Percentiles rank a stretch among this genome's conserved stretches.
These are phyloP conservation scores for Rhodotorula diobovata DNA, from an alignment of 768 basidiomycete species.

Conservation along the genomic window DNA sequence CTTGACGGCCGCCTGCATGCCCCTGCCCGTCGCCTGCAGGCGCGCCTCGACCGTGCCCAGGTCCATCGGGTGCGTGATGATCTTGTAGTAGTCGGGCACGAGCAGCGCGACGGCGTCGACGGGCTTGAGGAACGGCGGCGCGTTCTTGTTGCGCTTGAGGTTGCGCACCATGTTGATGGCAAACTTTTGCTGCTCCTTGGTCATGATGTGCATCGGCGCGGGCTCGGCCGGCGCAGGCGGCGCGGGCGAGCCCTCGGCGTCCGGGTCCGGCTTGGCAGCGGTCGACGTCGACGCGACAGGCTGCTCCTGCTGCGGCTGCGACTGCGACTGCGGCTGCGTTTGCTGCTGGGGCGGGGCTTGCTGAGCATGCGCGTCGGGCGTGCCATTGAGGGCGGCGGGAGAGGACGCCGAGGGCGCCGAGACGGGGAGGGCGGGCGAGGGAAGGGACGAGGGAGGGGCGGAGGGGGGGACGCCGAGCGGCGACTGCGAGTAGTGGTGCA, in stretches of 20 bases:
- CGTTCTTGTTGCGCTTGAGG: conserved; percentile 81
- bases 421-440: neutral
- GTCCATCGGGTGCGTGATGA: conserved; percentile 92
- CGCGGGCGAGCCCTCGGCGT: neutral
- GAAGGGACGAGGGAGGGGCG: neutral
- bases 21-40: conserved; percentile 51
- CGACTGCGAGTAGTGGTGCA: conserved; percentile 6
- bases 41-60: conserved; percentile 87
- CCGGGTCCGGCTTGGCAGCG: neutral
- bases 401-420: neutral
- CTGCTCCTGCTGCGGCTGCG: conserved; percentile 1
- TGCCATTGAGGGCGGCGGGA: neutral
- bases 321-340: no score
- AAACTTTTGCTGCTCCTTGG: conserved; percentile 70
- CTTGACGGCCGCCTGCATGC: conserved; percentile 28
- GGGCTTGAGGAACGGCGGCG: conserved; percentile 71
- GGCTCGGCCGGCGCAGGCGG: conserved; percentile 1
- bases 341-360: neutral
- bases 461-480: neutral
- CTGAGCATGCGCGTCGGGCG: conserved; percentile 9
- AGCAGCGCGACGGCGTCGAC: conserved; percentile 73
- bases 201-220: conserved; percentile 48
- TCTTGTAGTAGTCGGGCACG: conserved; percentile 74
- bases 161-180: conserved; percentile 69
- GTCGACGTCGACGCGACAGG: conserved; percentile 9